Conservation (phyloP, 78 protist species). For the Polysphondylium violaceum region DNA sequence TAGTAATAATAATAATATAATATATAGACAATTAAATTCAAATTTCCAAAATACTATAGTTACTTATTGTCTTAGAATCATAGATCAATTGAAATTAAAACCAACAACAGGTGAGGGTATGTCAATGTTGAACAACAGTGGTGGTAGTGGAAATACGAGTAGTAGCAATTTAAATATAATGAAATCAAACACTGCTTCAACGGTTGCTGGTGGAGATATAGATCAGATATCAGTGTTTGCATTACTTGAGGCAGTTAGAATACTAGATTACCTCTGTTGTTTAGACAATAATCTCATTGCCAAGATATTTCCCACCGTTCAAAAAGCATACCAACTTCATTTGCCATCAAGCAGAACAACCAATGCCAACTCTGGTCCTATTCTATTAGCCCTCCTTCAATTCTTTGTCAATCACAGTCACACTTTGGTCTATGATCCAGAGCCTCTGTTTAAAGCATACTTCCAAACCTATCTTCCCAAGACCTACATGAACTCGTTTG, state of each 20-base stretch:
- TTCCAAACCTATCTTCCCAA: slow-evolving; percentile 71
- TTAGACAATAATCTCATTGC: slow-evolving; percentile 54
- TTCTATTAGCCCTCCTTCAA: slow-evolving; percentile 56
- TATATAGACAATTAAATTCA: slow-evolving; percentile 31
- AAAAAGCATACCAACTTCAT: slow-evolving; percentile 78
- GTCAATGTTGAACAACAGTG: background rate
- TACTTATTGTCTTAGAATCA: slow-evolving; percentile 72
- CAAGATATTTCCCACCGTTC: slow-evolving; percentile 70
- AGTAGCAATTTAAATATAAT: background rate
- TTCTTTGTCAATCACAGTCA: slow-evolving; percentile 78
- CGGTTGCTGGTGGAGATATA: background rate
- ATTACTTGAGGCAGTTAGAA: slow-evolving; percentile 48
- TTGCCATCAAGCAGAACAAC: slow-evolving; percentile 52
- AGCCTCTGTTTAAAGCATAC: slow-evolving; percentile 71
- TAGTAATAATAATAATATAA: too few relatives aligned
- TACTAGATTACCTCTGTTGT: slow-evolving; percentile 58
- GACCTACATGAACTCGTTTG: slow-evolving; percentile 66
- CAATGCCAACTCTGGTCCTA: slow-evolving; percentile 58
- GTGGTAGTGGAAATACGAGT: background rate
- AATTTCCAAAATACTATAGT: slow-evolving; percentile 43
- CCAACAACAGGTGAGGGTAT: background rate
- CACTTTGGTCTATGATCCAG: slow-evolving; percentile 74
- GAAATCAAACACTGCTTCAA: background rate
- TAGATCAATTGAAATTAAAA: slow-evolving; percentile 61
- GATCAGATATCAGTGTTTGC: slow-evolving; percentile 64